A percentile compares a stretch with the other conserved stretches of the same genome.
Conservation (phyloP, 2,329 filamentous ascomycete genomes). For the Fusarium scirpi region DNA sequence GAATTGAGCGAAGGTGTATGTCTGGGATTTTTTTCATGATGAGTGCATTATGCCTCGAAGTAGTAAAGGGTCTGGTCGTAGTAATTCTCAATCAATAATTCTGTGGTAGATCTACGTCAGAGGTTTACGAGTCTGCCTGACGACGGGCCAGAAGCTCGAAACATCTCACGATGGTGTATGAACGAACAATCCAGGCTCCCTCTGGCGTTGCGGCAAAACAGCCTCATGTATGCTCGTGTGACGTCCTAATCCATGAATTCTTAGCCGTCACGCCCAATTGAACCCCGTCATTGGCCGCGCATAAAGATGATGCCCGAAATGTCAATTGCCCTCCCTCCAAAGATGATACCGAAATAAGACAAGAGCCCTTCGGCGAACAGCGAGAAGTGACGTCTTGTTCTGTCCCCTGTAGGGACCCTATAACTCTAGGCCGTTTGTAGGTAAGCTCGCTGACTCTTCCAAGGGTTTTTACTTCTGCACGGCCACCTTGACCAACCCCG, state of each 20-base stretch:
- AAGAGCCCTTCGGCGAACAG: conserved; percentile 23
- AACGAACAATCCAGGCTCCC: conserved; percentile 6
- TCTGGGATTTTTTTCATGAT: not conserved
- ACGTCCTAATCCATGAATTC: not conserved
- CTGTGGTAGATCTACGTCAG: not conserved
- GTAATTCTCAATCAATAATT: not conserved
- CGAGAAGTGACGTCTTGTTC: conserved; percentile 20
- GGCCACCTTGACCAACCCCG: conserved; percentile 40
- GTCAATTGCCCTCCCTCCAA: not conserved
- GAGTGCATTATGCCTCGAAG: not conserved
- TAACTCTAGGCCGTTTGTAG: conserved; percentile 38
- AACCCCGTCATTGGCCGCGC: conserved; percentile 4
- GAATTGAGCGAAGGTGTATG: not conserved
- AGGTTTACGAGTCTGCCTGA: not conserved
- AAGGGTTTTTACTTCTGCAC: conserved; percentile 27
- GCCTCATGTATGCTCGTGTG: not conserved
- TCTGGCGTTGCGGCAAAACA: not conserved
- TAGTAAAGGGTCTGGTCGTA: not conserved
- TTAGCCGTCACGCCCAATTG: not conserved
- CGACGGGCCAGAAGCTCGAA: not conserved
- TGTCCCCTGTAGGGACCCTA: conserved; percentile 14
- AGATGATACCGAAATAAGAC: conserved; percentile 31
- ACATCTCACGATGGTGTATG: conserved; percentile 9
- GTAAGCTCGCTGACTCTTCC: conserved; percentile 36
- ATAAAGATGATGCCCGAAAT: not conserved